Conservation (phyloP, 768 basidiomycete genomes). For the Collybia nuda region DNA sequence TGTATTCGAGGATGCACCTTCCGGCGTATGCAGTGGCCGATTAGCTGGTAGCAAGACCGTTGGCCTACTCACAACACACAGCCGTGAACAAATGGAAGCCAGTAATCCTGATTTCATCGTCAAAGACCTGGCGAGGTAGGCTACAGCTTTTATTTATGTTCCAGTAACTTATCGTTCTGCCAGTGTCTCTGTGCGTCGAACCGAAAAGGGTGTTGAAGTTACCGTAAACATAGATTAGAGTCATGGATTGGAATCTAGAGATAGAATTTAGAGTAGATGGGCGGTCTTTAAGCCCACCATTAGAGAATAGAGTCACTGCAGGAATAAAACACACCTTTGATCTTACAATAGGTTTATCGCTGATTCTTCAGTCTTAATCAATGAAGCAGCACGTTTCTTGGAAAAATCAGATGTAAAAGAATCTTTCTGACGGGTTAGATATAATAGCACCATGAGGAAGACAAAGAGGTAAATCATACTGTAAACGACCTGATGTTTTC, state of each 20-base stretch:
- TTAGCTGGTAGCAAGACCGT: slow-evolving; percentile 72
- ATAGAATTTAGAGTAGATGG: not conserved
- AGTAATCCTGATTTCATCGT: slow-evolving; percentile 69
- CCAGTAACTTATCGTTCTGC: not conserved
- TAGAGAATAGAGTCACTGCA: not conserved
- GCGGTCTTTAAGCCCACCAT: not conserved
- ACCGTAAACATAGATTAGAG: slow-evolving; percentile 33
- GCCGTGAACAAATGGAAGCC: slow-evolving; percentile 62
- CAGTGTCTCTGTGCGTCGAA: slow-evolving; percentile 31
- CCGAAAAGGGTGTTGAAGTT: slow-evolving; percentile 44
- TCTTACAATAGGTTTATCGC: too few relatives aligned
- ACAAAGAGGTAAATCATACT: too few relatives aligned
- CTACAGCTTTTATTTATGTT: slow-evolving; percentile 3
- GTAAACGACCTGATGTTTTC: too few relatives aligned
- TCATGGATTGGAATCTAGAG: too few relatives aligned
- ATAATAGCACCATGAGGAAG: too few relatives aligned
- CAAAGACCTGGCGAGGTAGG: slow-evolving; percentile 67
- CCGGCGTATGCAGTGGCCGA: slow-evolving; percentile 15
- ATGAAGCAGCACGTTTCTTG: too few relatives aligned
- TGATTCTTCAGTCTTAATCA: too few relatives aligned
- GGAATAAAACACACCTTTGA: too few relatives aligned
- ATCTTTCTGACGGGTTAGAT: too few relatives aligned
- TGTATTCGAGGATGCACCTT: slow-evolving; percentile 92
- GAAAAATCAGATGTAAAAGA: too few relatives aligned
- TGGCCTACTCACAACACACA: slow-evolving; percentile 81